These are phyloP conservation scores for Vigna angularis DNA, from an alignment of 306 rosid species.

Conservation along the genomic window DNA sequence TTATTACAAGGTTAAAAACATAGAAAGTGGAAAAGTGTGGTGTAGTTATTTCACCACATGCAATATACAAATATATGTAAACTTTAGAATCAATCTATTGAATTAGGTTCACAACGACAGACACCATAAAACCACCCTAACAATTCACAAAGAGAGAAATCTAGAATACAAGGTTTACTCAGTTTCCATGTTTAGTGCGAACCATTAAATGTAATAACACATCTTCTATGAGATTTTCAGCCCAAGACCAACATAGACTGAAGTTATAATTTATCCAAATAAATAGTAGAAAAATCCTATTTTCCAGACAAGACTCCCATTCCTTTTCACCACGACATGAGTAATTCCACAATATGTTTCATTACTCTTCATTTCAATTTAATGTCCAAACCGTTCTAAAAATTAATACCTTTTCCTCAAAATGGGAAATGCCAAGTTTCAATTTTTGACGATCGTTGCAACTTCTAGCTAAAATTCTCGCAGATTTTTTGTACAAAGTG, in stretches of 20 bases:
- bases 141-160: slow-evolving; percentile 6
- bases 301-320: slow-evolving; percentile 68
- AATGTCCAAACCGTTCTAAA: background rate
- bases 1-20: background rate
- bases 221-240: slow-evolving; percentile 60
- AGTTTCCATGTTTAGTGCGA: slow-evolving; percentile 45
- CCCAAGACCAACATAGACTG: slow-evolving; percentile 59
- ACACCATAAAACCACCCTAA: slow-evolving; percentile 23
- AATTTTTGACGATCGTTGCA: slow-evolving; percentile 15
- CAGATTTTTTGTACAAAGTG: background rate
- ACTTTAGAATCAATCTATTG: slow-evolving; percentile 1
- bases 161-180: slow-evolving; percentile 22
- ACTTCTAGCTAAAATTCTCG: background rate
- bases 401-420: slow-evolving; percentile 47
- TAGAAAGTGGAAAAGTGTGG: background rate
- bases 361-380: background rate
- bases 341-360: slow-evolving; percentile 19
- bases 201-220: slow-evolving; percentile 86
- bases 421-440: background rate
- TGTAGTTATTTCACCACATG: background rate
- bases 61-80: background rate
- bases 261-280: slow-evolving; percentile 58
- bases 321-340: slow-evolving; percentile 49
- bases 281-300: slow-evolving; percentile 65
- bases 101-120: slow-evolving; percentile 9